Percentiles rank a stretch among this genome's conserved stretches.
These are phyloP conservation scores for Heterobasidion occidentale DNA, from an alignment of 1,284 basidiomycete species.

Conservation along the genomic window DNA sequence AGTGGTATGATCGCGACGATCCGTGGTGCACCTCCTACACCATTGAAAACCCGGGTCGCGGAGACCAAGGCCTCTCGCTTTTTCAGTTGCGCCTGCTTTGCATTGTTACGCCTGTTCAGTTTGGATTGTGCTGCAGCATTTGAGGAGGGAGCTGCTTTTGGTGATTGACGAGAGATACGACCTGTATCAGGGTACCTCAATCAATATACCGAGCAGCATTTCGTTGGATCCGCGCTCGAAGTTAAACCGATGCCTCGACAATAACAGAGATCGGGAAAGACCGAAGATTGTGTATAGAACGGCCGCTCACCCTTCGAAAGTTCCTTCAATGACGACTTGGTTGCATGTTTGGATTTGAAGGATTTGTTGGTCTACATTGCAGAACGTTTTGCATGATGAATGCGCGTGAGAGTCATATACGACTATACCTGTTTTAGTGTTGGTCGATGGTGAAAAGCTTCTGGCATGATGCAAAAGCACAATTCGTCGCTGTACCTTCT, in stretches of 20 bases:
- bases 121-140: slow-evolving; percentile 49
- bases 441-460: slow-evolving; percentile 60
- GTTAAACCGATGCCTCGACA: no score
- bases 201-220: background rate
- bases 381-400: background rate
- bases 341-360: slow-evolving; percentile 86
- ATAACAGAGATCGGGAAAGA: background rate
- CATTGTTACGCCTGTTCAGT: slow-evolving; percentile 67
- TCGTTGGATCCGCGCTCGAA: no score
- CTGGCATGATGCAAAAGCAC: slow-evolving; percentile 17
- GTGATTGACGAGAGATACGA: slow-evolving; percentile 42
- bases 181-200: slow-evolving; percentile 31
- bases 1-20: slow-evolving; percentile 78
- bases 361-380: slow-evolving; percentile 71
- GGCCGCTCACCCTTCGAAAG: slow-evolving; percentile 63
- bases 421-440: slow-evolving; percentile 74
- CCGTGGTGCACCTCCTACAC: slow-evolving; percentile 71
- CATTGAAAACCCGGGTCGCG: slow-evolving; percentile 67
- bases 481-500: background rate
- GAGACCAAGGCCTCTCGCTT: slow-evolving; percentile 69
- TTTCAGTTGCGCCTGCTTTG: slow-evolving; percentile 67
- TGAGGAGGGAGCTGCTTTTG: slow-evolving; percentile 37
- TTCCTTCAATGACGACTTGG: slow-evolving; percentile 76
- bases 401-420: slow-evolving; percentile 10
- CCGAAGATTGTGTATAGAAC: background rate